Evolutionary conservation across 2,329 filamentous ascomycete species (phyloP).

Genomic region (Aureobasidium lini): DNA sequence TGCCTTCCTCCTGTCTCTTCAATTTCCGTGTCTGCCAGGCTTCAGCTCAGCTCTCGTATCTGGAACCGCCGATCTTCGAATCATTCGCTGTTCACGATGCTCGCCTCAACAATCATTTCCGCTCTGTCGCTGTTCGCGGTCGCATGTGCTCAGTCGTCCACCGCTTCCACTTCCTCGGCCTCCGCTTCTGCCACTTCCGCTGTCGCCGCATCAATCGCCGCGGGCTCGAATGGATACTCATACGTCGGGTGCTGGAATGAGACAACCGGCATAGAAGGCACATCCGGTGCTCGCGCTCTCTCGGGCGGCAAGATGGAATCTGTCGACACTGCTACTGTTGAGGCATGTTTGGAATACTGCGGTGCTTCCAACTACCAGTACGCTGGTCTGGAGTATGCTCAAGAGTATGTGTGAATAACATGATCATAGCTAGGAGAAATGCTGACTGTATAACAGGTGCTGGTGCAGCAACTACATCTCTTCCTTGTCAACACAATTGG

Average conservation of each 20-base stretch:
- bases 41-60: neutral
- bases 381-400: constrained; percentile 49
- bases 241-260: constrained; percentile 56
- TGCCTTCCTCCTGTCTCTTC: neutral
- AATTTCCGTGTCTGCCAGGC: neutral
- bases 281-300: constrained; percentile 41
- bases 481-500: constrained; percentile 38
- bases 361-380: constrained; percentile 33
- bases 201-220: constrained; percentile 14
- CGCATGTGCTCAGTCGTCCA: constrained; percentile 20
- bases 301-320: constrained; percentile 34
- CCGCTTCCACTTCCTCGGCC: constrained; percentile 22
- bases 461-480: constrained; percentile 50
- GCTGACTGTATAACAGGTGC: constrained; percentile 30
- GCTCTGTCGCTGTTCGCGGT: constrained; percentile 14
- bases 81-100: neutral
- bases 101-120: constrained; percentile 10
- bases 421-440: neutral
- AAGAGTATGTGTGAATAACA: constrained; percentile 31
- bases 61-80: neutral
- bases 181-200: constrained; percentile 20
- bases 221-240: constrained; percentile 30
- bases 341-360: constrained; percentile 47
- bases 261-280: constrained; percentile 34
- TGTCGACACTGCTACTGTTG: constrained; percentile 43